Conservation (phyloP, 352 stramenopile genomes). For the Peronospora belbahrii region DNA sequence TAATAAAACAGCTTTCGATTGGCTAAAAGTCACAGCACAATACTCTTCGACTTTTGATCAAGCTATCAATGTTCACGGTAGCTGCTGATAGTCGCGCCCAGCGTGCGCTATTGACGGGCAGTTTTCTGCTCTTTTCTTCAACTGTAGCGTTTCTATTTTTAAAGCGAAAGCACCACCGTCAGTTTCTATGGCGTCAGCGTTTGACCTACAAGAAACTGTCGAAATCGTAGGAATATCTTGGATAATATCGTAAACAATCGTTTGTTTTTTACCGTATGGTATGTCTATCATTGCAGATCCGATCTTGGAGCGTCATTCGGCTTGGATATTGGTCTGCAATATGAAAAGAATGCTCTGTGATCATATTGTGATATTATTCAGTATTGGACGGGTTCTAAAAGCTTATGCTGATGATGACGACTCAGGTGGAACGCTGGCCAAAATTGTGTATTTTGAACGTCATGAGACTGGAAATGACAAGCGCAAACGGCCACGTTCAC, state of each 20-base stretch:
- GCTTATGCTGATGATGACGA: background rate
- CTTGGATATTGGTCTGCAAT: slow-evolving; percentile 65
- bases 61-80: background rate
- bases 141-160: slow-evolving; percentile 57
- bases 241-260: background rate
- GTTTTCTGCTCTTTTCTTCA: slow-evolving; percentile 72
- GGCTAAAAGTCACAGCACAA: background rate
- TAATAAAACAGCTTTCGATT: background rate
- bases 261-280: background rate
- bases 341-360: too few species aligned
- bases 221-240: slow-evolving; percentile 39
- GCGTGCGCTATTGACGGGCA: slow-evolving; percentile 34
- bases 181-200: slow-evolving; percentile 61
- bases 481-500: slow-evolving; percentile 56
- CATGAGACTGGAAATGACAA: slow-evolving; percentile 32
- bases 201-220: slow-evolving; percentile 84
- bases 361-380: too few species aligned
- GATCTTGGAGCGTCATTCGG: slow-evolving; percentile 81
- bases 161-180: slow-evolving; percentile 55
- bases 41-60: background rate
- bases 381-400: too few species aligned
- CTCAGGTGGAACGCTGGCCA: slow-evolving; percentile 88
- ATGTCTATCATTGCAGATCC: slow-evolving; percentile 35
- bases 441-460: slow-evolving; percentile 94
- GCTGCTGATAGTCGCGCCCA: slow-evolving; percentile 1